A percentile compares a stretch with the other conserved stretches of the same genome.
These are phyloP conservation scores for Fusarium sacchari DNA, from an alignment of 2,329 filamentous ascomycete species.

Conservation along the genomic window DNA sequence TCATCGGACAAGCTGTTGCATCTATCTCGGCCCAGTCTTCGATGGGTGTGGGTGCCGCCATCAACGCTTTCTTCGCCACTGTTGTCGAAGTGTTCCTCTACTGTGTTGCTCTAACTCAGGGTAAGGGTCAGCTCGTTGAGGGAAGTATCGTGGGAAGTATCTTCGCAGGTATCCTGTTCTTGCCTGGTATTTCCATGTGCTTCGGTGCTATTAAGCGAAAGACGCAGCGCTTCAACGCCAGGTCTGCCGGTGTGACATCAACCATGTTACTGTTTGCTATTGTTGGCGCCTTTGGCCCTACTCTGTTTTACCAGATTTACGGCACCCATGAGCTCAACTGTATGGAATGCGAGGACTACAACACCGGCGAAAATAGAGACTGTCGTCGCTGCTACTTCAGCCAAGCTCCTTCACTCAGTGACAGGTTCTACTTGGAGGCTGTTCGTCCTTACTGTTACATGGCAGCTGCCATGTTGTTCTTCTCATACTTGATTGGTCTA, in stretches of 20 bases:
- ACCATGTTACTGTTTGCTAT: slow-evolving; percentile 98
- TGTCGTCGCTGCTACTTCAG: slow-evolving; percentile 95
- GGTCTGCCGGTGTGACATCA: slow-evolving; percentile 93
- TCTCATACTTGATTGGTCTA: slow-evolving; percentile 92
- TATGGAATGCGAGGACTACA: slow-evolving; percentile 66
- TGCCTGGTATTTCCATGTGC: slow-evolving; percentile 97
- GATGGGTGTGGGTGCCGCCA: slow-evolving; percentile 95
- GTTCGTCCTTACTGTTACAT: slow-evolving; percentile 95
- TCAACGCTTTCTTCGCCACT: slow-evolving; percentile 98
- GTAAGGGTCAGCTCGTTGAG: slow-evolving; percentile 92
- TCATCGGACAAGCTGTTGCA: slow-evolving; percentile 97
- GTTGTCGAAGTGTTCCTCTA: slow-evolving; percentile 98
- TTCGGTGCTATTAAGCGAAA: slow-evolving; percentile 98
- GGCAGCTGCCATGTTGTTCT: slow-evolving; percentile 83
- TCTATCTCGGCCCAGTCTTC: slow-evolving; percentile 99
- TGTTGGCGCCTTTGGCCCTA: slow-evolving; percentile 94
- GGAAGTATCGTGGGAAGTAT: slow-evolving; percentile 98
- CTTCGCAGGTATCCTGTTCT: slow-evolving; percentile 93
- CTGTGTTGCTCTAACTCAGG: slow-evolving; percentile 90
- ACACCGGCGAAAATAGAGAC: slow-evolving; percentile 64
- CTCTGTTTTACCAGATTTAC: slow-evolving; percentile 98
- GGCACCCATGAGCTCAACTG: slow-evolving; percentile 97
- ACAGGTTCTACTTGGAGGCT: slow-evolving; percentile 89
- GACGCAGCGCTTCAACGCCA: slow-evolving; percentile 97
- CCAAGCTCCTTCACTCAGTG: slow-evolving; percentile 83